Evolutionary conservation across 495 filamentous ascomycete species (phyloP).

Genomic region (Lentithecium fluviatile): DNA sequence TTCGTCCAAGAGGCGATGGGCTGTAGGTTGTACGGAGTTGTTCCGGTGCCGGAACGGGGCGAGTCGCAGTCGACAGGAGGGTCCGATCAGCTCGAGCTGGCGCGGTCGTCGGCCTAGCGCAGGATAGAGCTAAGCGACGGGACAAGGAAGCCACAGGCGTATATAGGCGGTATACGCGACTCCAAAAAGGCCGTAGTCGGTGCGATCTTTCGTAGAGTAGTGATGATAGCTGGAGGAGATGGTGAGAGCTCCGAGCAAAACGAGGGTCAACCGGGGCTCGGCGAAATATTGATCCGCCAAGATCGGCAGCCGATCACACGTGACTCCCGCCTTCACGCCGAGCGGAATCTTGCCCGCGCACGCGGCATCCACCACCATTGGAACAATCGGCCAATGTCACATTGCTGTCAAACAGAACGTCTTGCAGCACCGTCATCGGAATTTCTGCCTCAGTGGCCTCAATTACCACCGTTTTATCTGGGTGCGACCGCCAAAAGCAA

Average conservation of each 20-base stretch:
- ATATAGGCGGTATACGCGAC: not conserved
- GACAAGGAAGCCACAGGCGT: not conserved
- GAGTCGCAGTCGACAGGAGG: conserved; percentile 4
- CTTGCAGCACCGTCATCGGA: too few relatives aligned
- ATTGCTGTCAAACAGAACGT: too few relatives aligned
- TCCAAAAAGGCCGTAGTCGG: not conserved
- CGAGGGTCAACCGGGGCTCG: too few relatives aligned
- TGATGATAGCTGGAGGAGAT: not conserved
- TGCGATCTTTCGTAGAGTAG: not conserved
- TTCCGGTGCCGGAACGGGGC: not conserved
- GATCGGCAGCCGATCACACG: too few relatives aligned
- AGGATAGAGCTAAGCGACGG: not conserved
- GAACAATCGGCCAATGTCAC: too few relatives aligned
- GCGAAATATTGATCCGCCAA: too few relatives aligned
- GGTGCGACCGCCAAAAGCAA: too few relatives aligned
- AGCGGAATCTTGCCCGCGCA: too few relatives aligned
- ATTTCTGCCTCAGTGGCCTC: too few relatives aligned
- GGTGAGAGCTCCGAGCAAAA: not conserved
- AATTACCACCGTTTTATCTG: too few relatives aligned
- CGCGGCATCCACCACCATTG: too few relatives aligned
- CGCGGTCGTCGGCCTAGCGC: not conserved
- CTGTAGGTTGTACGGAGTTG: not conserved
- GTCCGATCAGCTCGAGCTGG: conserved; percentile 4
- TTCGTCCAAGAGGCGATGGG: not conserved
- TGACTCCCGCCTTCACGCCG: too few relatives aligned